Percentiles rank a stretch among this genome's conserved stretches.
Evolutionary conservation across 768 basidiomycete genomes (phyloP).

Genomic region (Lanmaoa pseudosensibilis): DNA sequence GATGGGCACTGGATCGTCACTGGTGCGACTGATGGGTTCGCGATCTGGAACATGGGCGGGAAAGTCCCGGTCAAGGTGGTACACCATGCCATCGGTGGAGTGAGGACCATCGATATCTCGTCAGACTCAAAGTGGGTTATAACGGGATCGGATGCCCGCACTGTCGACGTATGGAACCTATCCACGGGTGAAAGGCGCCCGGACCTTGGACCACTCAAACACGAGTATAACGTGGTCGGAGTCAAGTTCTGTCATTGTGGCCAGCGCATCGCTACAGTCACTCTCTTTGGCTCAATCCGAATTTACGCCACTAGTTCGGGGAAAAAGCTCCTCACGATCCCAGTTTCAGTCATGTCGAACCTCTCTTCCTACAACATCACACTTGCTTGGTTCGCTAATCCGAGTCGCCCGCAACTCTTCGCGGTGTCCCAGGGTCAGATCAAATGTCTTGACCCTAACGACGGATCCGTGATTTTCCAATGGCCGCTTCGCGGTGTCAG

Average conservation of each 20-base stretch:
- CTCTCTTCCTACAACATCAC: not conserved
- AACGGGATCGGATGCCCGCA: constrained; percentile 18
- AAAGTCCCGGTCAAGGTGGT: not conserved
- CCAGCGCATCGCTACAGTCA: constrained; percentile 17
- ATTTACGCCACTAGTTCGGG: constrained; percentile 8
- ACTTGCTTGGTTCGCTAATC: constrained; percentile 11
- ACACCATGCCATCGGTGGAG: constrained; percentile 3
- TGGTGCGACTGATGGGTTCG: constrained; percentile 7
- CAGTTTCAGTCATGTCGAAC: constrained; percentile 10
- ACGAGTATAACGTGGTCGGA: constrained; percentile 19
- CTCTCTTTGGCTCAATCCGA: constrained; percentile 21
- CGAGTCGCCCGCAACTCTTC: constrained; percentile 8
- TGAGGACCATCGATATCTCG: constrained; percentile 19
- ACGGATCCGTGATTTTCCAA: constrained; percentile 13
- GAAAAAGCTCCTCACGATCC: constrained; percentile 18
- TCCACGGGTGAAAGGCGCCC: constrained; percentile 11
- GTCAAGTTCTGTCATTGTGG: constrained; percentile 23
- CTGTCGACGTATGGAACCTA: constrained; percentile 16
- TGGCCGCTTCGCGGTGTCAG: constrained; percentile 12
- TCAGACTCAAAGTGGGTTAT: constrained; percentile 18
- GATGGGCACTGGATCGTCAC: constrained; percentile 11
- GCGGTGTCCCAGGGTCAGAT: constrained; percentile 19
- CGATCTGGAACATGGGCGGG: constrained; percentile 10
- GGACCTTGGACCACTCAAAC: constrained; percentile 1
- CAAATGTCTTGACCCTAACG: constrained; percentile 15